These are phyloP conservation scores for Wickerhamiella nectarea DNA, from an alignment of 805 yeast species.

Conservation along the genomic window DNA sequence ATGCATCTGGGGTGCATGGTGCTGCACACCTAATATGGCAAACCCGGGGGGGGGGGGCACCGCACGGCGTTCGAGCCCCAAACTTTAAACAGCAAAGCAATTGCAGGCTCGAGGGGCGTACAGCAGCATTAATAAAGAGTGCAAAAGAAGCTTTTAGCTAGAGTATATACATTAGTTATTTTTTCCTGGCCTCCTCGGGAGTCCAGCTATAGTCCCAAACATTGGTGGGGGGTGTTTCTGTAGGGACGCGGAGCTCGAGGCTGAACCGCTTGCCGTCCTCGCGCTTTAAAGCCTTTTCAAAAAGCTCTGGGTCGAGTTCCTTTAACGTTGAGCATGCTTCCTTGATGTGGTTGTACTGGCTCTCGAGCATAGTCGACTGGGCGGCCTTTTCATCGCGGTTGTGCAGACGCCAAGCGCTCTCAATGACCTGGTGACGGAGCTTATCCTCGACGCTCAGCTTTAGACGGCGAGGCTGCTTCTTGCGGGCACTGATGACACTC, in stretches of 20 bases:
- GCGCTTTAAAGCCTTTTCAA: slow-evolving; percentile 43
- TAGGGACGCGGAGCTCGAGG: slow-evolving; percentile 73
- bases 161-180: background rate
- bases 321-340: slow-evolving; percentile 61
- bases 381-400: slow-evolving; percentile 38
- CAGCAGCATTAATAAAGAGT: no score
- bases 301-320: slow-evolving; percentile 36
- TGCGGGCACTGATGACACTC: slow-evolving; percentile 71
- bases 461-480: slow-evolving; percentile 75
- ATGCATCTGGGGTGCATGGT: no score
- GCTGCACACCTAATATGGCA: no score
- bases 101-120: no score
- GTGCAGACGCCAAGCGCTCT: slow-evolving; percentile 64
- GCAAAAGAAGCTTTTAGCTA: background rate
- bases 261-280: slow-evolving; percentile 57
- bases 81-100: no score
- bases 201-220: slow-evolving; percentile 53
- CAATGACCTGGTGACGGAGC: slow-evolving; percentile 69
- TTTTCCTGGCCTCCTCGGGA: slow-evolving; percentile 6
- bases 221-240: slow-evolving; percentile 72
- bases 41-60: no score
- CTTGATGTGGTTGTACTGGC: slow-evolving; percentile 51
- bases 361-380: slow-evolving; percentile 26
- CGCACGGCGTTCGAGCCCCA: no score
- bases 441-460: slow-evolving; percentile 68